Conservation (phyloP, 768 basidiomycete species). For the Butyriboletus loyo region DNA sequence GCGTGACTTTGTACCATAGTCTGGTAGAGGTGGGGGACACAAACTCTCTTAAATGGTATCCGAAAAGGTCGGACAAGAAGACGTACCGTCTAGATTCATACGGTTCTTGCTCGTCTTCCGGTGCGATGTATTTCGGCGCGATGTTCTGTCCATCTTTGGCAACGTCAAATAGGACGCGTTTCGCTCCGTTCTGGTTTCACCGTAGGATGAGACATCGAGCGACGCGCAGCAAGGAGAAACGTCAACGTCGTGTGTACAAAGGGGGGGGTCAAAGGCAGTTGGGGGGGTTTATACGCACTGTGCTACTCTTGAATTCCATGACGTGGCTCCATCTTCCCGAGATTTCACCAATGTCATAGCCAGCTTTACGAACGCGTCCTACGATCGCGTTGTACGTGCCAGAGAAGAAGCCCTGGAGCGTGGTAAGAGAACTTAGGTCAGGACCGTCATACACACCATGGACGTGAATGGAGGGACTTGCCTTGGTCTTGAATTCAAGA, state of each 20-base stretch:
- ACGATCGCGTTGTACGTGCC: slow-evolving; percentile 91
- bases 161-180: slow-evolving; percentile 83
- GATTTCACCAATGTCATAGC: slow-evolving; percentile 76
- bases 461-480: slow-evolving; percentile 24
- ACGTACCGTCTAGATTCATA: slow-evolving; percentile 85
- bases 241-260: background rate
- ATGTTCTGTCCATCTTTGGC: slow-evolving; percentile 68
- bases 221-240: background rate
- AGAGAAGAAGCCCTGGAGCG: slow-evolving; percentile 89
- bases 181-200: slow-evolving; percentile 53
- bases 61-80: background rate
- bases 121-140: slow-evolving; percentile 78
- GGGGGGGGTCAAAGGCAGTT: background rate
- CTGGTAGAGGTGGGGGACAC: too few relatives aligned
- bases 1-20: slow-evolving; percentile 81
- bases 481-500: slow-evolving; percentile 98
- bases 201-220: background rate
- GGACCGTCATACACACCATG: background rate
- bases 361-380: slow-evolving; percentile 69
- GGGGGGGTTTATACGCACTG: slow-evolving; percentile 41
- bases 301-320: slow-evolving; percentile 78
- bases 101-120: slow-evolving; percentile 83
- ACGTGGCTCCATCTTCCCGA: slow-evolving; percentile 86
- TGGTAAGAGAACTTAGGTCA: background rate
- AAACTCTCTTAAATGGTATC: too few relatives aligned